Conservation (phyloP, 2,329 filamentous ascomycete species). For the Tolypocladium pustulatum region DNA sequence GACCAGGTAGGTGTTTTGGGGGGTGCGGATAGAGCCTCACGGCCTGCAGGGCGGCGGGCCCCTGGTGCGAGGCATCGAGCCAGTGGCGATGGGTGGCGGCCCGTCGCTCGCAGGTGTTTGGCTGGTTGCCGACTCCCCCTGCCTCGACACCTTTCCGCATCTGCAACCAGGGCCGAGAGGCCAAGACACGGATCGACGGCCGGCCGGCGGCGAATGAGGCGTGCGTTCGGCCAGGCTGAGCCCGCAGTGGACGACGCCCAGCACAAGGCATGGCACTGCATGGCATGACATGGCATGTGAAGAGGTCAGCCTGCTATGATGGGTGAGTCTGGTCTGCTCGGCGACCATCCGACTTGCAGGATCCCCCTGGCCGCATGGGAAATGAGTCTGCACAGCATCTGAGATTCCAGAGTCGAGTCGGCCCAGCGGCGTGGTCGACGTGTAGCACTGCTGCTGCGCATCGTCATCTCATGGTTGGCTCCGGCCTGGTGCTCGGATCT, state of each 20-base stretch:
- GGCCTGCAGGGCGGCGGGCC: not conserved
- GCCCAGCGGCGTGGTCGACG: not conserved
- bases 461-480: not conserved
- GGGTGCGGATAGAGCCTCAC: not conserved
- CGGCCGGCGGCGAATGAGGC: not conserved
- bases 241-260: not conserved
- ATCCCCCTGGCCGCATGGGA: not conserved
- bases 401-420: not conserved
- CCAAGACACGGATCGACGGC: slow-evolving; percentile 1
- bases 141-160: not conserved
- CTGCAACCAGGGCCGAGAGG: not conserved
- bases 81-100: not conserved
- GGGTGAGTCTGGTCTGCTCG: not conserved
- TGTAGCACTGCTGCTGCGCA: not conserved
- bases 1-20: not conserved
- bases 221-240: not conserved
- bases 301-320: not conserved
- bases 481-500: not conserved
- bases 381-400: not conserved
- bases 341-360: not conserved
- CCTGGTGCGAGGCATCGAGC: not conserved
- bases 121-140: not conserved
- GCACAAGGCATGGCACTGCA: not conserved
- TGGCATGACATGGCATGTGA: not conserved
- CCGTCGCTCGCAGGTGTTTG: not conserved